Conservation (phyloP, 257 asterid species). For the Echites panduratus region DNA sequence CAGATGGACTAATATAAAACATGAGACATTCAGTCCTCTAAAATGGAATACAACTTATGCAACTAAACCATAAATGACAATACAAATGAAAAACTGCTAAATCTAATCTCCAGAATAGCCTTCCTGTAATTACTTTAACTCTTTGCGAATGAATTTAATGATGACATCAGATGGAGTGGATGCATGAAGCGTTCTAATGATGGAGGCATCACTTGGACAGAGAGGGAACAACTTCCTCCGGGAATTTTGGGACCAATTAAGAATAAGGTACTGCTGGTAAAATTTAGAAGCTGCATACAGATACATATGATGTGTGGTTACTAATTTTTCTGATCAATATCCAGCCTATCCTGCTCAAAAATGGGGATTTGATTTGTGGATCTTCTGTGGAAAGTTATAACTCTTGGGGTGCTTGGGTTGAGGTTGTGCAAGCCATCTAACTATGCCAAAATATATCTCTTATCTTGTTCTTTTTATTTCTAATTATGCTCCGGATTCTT, state of each 20-base stretch:
- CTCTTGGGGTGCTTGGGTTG: slow-evolving; percentile 99
- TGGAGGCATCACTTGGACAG: slow-evolving; percentile 78
- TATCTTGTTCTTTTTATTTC: neutral
- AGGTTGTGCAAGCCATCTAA: slow-evolving; percentile 38
- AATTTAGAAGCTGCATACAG: neutral
- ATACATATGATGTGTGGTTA: neutral
- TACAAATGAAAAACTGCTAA: too few relatives aligned
- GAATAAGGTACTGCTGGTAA: slow-evolving; percentile 51
- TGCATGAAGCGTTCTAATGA: slow-evolving; percentile 82
- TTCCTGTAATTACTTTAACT: neutral
- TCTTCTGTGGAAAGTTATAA: slow-evolving; percentile 99
- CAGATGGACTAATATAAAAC: too few relatives aligned
- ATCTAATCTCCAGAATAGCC: too few relatives aligned
- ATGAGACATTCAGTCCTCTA: neutral
- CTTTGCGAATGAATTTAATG: slow-evolving; percentile 14
- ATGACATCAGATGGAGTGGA: slow-evolving; percentile 74
- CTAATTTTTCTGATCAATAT: slow-evolving; percentile 6
- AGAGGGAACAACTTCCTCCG: slow-evolving; percentile 87
- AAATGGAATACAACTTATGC: too few relatives aligned
- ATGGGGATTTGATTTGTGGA: slow-evolving; percentile 87
- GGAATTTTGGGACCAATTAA: slow-evolving; percentile 94
- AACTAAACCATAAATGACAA: too few relatives aligned
- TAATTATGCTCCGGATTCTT: neutral
- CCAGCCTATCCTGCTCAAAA: slow-evolving; percentile 85
- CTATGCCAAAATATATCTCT: neutral